These are phyloP conservation scores for Ascomycota sp. DNA, from an alignment of 2,329 filamentous ascomycete species.

Conservation along the genomic window DNA sequence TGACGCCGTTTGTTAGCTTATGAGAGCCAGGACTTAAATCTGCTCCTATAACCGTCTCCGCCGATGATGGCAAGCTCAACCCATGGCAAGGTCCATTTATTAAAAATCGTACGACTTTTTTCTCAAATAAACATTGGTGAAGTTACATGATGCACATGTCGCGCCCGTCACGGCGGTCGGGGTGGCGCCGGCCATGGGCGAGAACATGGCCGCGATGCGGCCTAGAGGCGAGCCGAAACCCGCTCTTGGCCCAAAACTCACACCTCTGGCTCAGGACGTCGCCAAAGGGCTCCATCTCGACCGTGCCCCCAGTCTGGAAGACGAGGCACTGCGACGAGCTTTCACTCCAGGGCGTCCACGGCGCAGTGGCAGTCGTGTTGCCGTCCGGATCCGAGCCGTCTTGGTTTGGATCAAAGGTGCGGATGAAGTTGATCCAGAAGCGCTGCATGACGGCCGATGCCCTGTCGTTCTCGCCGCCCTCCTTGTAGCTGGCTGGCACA, in stretches of 20 bases:
- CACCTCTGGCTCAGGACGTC: conserved; percentile 9
- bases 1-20: no score
- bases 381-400: conserved; percentile 9
- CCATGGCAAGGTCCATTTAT: no score
- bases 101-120: no score
- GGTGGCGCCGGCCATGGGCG: no score
- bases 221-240: conserved; percentile 6
- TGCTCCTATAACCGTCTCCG: no score
- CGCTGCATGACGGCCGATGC: conserved; percentile 42
- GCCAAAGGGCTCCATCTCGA: conserved; percentile 17
- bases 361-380: conserved; percentile 5
- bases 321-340: conserved; percentile 13
- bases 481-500: conserved; percentile 34
- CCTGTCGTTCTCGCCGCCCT: conserved; percentile 27
- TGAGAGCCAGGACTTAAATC: no score
- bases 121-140: no score
- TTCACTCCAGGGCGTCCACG: conserved; percentile 21
- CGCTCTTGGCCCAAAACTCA: conserved; percentile 6
- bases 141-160: no score
- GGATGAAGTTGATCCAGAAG: conserved; percentile 60
- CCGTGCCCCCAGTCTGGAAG: conserved; percentile 18
- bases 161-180: no score
- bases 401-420: conserved; percentile 42
- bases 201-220: no score
- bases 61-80: no score